These are phyloP conservation scores for Nakazawaea laoshanensis DNA, from an alignment of 805 yeast species.

Conservation along the genomic window DNA sequence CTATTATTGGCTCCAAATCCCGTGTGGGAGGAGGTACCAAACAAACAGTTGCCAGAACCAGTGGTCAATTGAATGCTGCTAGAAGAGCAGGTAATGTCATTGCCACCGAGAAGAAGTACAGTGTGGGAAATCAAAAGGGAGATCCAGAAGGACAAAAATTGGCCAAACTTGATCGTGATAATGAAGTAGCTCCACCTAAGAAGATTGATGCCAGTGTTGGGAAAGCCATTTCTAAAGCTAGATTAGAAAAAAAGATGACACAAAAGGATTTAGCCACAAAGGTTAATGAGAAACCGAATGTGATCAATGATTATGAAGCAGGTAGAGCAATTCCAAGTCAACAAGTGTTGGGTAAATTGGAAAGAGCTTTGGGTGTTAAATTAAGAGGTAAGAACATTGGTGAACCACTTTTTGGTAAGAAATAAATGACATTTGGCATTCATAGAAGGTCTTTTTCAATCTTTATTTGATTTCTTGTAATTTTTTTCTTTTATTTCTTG, in stretches of 20 bases:
- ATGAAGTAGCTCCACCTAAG: constrained; percentile 88
- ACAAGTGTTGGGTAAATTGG: constrained; percentile 86
- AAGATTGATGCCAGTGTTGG: constrained; percentile 83
- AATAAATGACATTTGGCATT: constrained; percentile 14
- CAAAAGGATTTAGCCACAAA: constrained; percentile 96
- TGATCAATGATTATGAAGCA: constrained; percentile 93
- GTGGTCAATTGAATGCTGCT: constrained; percentile 81
- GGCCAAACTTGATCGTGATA: constrained; percentile 87
- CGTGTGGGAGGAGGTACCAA: constrained; percentile 77
- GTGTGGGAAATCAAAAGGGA: constrained; percentile 49
- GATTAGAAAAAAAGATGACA: constrained; percentile 81
- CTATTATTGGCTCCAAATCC: constrained; percentile 83
- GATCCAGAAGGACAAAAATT: constrained; percentile 92
- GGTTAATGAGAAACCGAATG: constrained; percentile 91
- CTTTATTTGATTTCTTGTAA: constrained; percentile 1
- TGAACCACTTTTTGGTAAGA: constrained; percentile 63
- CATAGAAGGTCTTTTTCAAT: neutral
- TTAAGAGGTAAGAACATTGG: constrained; percentile 96
- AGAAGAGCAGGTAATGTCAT: constrained; percentile 86
- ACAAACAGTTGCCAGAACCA: constrained; percentile 71
- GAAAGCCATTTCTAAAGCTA: constrained; percentile 73
- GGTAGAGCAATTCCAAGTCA: constrained; percentile 96
- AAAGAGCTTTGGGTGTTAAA: constrained; percentile 89
- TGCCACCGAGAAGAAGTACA: constrained; percentile 90
- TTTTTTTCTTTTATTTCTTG: neutral